A percentile compares a stretch with the other conserved stretches of the same genome.
These are phyloP conservation scores for Arthroderma sp. DNA, from an alignment of 2,329 filamentous ascomycete species.

Conservation along the genomic window DNA sequence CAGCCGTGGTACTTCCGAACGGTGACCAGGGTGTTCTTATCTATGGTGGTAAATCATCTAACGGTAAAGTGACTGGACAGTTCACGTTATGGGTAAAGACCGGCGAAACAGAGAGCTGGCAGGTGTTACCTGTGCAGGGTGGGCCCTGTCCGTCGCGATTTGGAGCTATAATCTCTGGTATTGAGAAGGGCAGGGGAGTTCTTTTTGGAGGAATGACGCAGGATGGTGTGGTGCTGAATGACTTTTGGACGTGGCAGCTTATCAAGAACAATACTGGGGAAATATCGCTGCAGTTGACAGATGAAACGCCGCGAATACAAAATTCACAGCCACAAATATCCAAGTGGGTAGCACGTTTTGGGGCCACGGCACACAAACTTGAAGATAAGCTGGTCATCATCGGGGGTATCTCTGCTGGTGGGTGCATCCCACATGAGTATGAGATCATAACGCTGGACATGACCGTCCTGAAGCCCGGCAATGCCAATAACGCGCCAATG, in stretches of 20 bases:
- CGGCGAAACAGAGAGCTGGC: constrained; percentile 40
- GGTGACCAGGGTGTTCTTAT: constrained; percentile 40
- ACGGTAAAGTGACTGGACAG: constrained; percentile 38
- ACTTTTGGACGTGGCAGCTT: constrained; percentile 55
- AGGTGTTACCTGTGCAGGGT: constrained; percentile 25
- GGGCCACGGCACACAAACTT: constrained; percentile 40
- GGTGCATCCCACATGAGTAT: constrained; percentile 32
- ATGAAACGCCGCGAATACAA: constrained; percentile 19
- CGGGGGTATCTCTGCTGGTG: constrained; percentile 38
- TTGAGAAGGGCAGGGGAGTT: constrained; percentile 44
- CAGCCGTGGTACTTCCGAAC: constrained; percentile 28
- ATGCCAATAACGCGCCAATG: not conserved
- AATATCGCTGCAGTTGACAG: constrained; percentile 18
- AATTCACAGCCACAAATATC: constrained; percentile 19
- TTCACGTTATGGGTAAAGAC: constrained; percentile 42
- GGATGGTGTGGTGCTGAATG: constrained; percentile 50
- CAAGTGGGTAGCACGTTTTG: constrained; percentile 35
- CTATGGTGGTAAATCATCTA: constrained; percentile 49
- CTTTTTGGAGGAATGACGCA: constrained; percentile 59
- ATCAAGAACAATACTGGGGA: constrained; percentile 28
- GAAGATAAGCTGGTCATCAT: constrained; percentile 41
- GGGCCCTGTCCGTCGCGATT: constrained; percentile 41
- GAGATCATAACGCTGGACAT: constrained; percentile 41
- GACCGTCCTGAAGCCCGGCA: constrained; percentile 12
- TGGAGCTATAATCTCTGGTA: constrained; percentile 39